phyloP scores from a whole-genome alignment of 768 basidiomycete genomes.

The Amanita subjunquillea region DNA sequence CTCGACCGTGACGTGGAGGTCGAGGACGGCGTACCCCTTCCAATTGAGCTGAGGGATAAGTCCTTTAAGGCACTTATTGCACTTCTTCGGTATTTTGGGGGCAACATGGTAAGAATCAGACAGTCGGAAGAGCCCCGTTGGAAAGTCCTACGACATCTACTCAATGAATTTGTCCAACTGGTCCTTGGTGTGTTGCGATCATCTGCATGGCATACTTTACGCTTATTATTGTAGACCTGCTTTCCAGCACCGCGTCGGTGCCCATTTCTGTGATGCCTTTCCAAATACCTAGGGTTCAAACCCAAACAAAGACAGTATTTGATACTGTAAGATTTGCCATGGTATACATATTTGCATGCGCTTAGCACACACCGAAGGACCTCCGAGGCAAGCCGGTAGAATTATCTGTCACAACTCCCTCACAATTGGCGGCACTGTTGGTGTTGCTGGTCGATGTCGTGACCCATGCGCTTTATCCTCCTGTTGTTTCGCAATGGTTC shows the following conservation, averaged over 20 bases:
- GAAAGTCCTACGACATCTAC: slow-evolving; percentile 28
- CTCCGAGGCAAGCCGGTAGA: slow-evolving; percentile 21
- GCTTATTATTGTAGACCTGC: slow-evolving; percentile 20
- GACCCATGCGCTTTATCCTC: slow-evolving; percentile 28
- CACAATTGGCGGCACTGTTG: slow-evolving; percentile 36
- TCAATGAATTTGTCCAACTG: slow-evolving; percentile 30
- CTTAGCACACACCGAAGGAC: slow-evolving; percentile 18
- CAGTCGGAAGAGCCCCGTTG: slow-evolving; percentile 25
- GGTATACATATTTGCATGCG: background rate
- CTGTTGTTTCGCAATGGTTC: slow-evolving; percentile 37
- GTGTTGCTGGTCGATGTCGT: slow-evolving; percentile 35
- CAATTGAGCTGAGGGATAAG: slow-evolving; percentile 37
- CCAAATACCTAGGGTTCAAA: slow-evolving; percentile 21
- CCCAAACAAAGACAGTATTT: background rate
- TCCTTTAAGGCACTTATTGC: slow-evolving; percentile 31
- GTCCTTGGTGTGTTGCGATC: slow-evolving; percentile 26
- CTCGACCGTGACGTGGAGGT: background rate
- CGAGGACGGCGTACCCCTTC: slow-evolving; percentile 31
- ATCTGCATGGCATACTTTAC: background rate
- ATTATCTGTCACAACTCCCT: slow-evolving; percentile 24
- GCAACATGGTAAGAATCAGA: slow-evolving; percentile 18
- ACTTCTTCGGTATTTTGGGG: slow-evolving; percentile 39
- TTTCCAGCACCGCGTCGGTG: slow-evolving; percentile 20
- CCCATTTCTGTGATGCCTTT: slow-evolving; percentile 31
- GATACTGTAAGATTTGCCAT: background rate